These are phyloP conservation scores for Pluteus cervinus DNA, from an alignment of 768 basidiomycete species.

Conservation along the genomic window DNA sequence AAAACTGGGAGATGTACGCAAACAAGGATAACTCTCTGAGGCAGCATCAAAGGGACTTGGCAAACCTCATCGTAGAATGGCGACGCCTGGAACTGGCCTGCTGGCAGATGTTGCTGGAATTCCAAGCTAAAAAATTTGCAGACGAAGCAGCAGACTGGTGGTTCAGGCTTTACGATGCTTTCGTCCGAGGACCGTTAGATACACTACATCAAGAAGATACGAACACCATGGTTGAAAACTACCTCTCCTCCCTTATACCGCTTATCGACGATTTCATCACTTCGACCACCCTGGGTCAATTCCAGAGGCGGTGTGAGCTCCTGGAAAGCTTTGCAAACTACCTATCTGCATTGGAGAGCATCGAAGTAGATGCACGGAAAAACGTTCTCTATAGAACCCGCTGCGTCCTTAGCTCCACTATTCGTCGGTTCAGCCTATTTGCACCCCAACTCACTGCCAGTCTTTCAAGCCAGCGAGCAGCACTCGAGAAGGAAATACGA, in stretches of 20 bases:
- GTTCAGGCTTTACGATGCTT: conserved; percentile 83
- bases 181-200: conserved; percentile 56
- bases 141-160: conserved; percentile 61
- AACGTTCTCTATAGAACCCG: conserved; percentile 42
- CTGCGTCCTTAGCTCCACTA: conserved; percentile 55
- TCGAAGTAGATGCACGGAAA: conserved; percentile 21
- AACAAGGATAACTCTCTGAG: conserved; percentile 83
- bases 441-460: conserved; percentile 34
- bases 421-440: conserved; percentile 62
- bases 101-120: conserved; percentile 77
- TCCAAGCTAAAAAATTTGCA: conserved; percentile 56
- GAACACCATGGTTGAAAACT: conserved; percentile 32
- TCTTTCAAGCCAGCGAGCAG: conserved; percentile 49
- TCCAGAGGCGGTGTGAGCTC: conserved; percentile 56
- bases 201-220: conserved; percentile 32
- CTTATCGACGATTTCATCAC: conserved; percentile 78
- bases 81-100: conserved; percentile 82
- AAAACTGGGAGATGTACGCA: conserved; percentile 97
- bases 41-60: conserved; percentile 57
- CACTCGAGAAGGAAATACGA: conserved; percentile 74
- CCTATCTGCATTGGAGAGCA: conserved; percentile 27
- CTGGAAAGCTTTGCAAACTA: conserved; percentile 63
- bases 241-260: conserved; percentile 63
- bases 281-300: conserved; percentile 81
- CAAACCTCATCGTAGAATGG: conserved; percentile 80